Evolutionary conservation across 2,329 filamentous ascomycete genomes (phyloP).

Genomic region (Albifimbria verrucaria): DNA sequence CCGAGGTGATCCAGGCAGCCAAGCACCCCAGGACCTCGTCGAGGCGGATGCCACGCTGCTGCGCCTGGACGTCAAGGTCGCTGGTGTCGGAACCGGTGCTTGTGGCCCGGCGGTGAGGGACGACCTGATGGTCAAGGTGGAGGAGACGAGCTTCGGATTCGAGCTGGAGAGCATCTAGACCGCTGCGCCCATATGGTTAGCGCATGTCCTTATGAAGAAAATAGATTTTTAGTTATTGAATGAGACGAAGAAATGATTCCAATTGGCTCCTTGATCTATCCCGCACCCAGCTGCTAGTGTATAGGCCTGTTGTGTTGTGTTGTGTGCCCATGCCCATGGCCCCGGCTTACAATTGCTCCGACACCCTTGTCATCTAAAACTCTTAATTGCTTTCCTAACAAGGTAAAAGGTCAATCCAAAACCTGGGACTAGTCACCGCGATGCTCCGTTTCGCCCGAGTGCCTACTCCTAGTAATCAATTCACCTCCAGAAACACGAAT

Average conservation of each 20-base stretch:
- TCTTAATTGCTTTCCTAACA: too few species aligned
- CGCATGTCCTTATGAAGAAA: not conserved
- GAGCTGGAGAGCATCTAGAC: slow-evolving; percentile 26
- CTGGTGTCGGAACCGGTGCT: slow-evolving; percentile 46
- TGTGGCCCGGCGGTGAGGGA: slow-evolving; percentile 46
- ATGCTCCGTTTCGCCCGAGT: too few species aligned
- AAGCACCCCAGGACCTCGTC: slow-evolving; percentile 59
- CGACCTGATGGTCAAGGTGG: slow-evolving; percentile 39
- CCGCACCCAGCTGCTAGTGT: too few species aligned
- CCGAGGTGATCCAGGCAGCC: slow-evolving; percentile 51
- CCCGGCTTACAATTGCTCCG: too few species aligned
- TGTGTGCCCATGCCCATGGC: too few species aligned
- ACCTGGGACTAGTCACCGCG: too few species aligned
- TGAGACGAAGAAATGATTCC: not conserved
- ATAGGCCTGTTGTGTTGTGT: too few species aligned
- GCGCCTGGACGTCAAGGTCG: slow-evolving; percentile 42
- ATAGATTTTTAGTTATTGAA: not conserved
- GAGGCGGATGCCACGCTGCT: slow-evolving; percentile 43
- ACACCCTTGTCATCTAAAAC: too few species aligned
- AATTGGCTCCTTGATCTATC: too few species aligned
- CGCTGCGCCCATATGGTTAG: not conserved
- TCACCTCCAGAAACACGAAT: too few species aligned
- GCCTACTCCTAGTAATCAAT: too few species aligned
- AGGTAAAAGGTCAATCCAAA: too few species aligned
- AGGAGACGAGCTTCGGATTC: slow-evolving; percentile 39